Evolutionary conservation across 2,329 filamentous ascomycete genomes (phyloP), one percentile per base, ranked within the genome.

Genomic region (Taxawa tesnikishii): DNA sequence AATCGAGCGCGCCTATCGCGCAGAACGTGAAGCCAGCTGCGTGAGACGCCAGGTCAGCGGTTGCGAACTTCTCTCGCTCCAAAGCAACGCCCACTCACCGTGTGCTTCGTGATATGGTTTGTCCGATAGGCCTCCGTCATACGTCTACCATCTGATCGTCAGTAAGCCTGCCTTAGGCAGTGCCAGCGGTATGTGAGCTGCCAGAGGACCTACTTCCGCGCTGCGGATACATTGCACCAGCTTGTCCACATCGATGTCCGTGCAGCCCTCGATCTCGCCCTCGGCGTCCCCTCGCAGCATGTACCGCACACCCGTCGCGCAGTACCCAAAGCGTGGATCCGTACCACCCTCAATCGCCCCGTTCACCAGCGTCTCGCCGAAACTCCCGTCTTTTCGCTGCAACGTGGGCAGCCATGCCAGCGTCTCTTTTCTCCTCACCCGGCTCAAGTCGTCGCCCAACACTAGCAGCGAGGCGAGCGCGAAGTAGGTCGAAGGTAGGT

Each of bases 1-100:
- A 72, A 2, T 74, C 71, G 4, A 96, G 62, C 4, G 84, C 79
- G 8, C 74, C 76, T 33, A 94, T 70, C 6, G 79, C 85, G 55
- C 85, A 94, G 62, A 87, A 94, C 7, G 83, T 85, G 54, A 93
- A 88, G 13, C 90, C 90, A 44, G 83, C 82, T 85, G 21, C 21
- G 8, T 8, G 8, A 8, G 8, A 8, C 8, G 21, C 21, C 21
- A 24, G 8, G 21, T 8, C 21, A 24, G n/a, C n/a, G 8, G 21
- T 8, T 24, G 21, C 21, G n/a, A 24, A 24, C n/a, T n/a, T 24
- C 8, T 8, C 21, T 8, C 8, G 21, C 21, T 24, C n/a, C 8
- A 38, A 35, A 29, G 33, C 28, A 38, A 35, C 43, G 14, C 29
- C 33, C 31, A 44, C 67, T 29, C 65, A 83, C 79, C 81, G 49